Evolutionary conservation across 257 asterid genomes (phyloP).

Genomic region (Forsythia viridissima): DNA sequence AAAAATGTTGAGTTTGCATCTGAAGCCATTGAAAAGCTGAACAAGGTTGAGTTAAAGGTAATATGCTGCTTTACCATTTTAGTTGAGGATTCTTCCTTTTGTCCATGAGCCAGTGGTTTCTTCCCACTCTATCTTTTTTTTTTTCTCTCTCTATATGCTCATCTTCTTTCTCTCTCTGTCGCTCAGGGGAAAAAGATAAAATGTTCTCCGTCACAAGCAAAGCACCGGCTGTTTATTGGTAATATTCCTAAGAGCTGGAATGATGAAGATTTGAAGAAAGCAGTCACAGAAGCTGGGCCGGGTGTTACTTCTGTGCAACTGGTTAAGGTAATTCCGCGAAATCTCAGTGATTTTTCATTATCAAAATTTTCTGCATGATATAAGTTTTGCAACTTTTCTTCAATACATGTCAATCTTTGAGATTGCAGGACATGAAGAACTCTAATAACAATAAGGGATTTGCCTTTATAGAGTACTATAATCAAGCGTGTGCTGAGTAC

Average conservation of each 20-base stretch:
- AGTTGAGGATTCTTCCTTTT: background rate
- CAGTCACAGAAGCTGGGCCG: slow-evolving; percentile 76
- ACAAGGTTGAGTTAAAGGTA: slow-evolving; percentile 75
- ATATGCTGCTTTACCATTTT: background rate
- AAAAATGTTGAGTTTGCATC: slow-evolving; percentile 81
- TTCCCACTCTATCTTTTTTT: background rate
- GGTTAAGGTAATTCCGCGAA: slow-evolving; percentile 54
- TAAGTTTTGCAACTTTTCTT: background rate
- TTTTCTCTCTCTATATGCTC: slow-evolving; percentile 2
- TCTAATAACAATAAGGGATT: slow-evolving; percentile 86
- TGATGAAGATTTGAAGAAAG: slow-evolving; percentile 75
- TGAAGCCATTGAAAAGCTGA: slow-evolving; percentile 83
- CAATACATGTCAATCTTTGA: background rate
- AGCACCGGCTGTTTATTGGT: slow-evolving; percentile 82
- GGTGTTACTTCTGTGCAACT: slow-evolving; percentile 77
- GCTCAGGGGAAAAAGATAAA: slow-evolving; percentile 78
- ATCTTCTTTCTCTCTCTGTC: slow-evolving; percentile 10
- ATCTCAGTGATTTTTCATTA: background rate
- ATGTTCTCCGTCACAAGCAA: slow-evolving; percentile 95
- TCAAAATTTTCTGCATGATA: background rate
- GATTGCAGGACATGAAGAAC: slow-evolving; percentile 71
- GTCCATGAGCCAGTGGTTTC: background rate
- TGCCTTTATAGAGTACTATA: slow-evolving; percentile 86
- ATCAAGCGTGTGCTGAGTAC: slow-evolving; percentile 97
- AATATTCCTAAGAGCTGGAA: slow-evolving; percentile 88